Conservation (phyloP, 176 grass and related monocot species). For the Carex scoparia region DNA sequence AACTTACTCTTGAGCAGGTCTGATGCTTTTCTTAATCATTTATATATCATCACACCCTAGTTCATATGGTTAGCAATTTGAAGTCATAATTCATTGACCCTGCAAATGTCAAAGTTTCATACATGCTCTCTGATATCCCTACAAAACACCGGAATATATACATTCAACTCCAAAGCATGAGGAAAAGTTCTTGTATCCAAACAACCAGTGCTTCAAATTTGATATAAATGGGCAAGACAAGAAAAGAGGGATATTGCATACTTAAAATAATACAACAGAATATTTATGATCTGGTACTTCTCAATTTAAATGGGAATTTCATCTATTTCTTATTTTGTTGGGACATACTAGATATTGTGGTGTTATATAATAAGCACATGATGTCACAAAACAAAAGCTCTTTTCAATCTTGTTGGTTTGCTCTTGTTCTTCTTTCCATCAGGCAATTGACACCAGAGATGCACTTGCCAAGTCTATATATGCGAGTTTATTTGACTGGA, state of each 20-base stretch:
- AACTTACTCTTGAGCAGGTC: slow-evolving; percentile 96
- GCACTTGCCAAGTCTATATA: slow-evolving; percentile 91
- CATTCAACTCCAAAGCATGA: neutral
- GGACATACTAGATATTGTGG: neutral
- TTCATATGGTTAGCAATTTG: neutral
- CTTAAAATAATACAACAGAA: neutral
- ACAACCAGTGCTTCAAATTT: neutral
- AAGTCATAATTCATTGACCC: slow-evolving; percentile 20
- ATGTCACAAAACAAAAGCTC: neutral
- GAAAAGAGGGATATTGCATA: neutral
- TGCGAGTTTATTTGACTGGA: slow-evolving; percentile 92
- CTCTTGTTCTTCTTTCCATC: slow-evolving; percentile 30
- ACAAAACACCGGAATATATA: neutral
- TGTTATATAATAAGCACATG: neutral
- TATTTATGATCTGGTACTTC: neutral
- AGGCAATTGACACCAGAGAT: slow-evolving; percentile 94
- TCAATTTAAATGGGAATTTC: neutral
- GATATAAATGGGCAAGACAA: neutral
- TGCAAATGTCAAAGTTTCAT: neutral
- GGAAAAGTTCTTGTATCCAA: neutral
- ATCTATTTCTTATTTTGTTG: neutral
- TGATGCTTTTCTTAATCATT: slow-evolving; percentile 28
- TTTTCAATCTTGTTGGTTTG: neutral
- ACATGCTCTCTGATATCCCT: neutral
- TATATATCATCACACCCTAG: slow-evolving; percentile 8